Evolutionary conservation across 306 rosid species (phyloP), one percentile per base, ranked within the genome.

Genomic region (barrel medic (Medicago truncatula)): DNA sequence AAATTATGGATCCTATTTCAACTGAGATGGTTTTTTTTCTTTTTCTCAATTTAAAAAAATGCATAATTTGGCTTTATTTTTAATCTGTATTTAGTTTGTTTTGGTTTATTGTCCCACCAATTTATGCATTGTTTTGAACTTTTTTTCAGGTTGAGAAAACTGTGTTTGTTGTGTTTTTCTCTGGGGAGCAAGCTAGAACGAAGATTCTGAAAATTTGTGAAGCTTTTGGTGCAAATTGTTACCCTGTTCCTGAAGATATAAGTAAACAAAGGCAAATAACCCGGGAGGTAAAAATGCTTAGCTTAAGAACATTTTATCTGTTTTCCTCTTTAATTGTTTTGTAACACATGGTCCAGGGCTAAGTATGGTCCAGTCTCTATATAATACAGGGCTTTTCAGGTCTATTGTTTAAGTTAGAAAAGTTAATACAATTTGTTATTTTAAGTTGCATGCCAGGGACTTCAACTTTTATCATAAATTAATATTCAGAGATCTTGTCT

Each of bases 191-290:
- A 76, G 99, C 96, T 69, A 90, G 92, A 85, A 81, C 89, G 60
- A 96, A 96, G 87, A 91, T 92, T 87, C 81, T 90, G 83, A 92
- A 90, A 88, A 96, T 96, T 78, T 90, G 99, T 72, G 99, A 96
- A 76, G 97, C 99, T 50, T 96, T 96, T 82, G 98, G 97, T 34
- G 99, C 99, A 71, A 89, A 88, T 80, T 96, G 98, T 82, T 96
- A 96, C 70, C 97, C 99, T 82, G 92, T 96, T 81, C 99, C 99
- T 21, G 98, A 96, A 84, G 99, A 96, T 85, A 75, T 87, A 77
- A 89, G 83, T 53, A 96, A 90, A 70, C 98, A 92, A 86, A 90
- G 91, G 76, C 96, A 96, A 84, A 88, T 96, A 88, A 88, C 86
- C 70, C 88, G 92, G 84, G 99, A 96, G 87, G 99, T 96, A 84